Evolutionary conservation across 306 rosid genomes (phyloP), one percentile per base, ranked within the genome.

Genomic region (Psophocarpus tetragonolobus): DNA sequence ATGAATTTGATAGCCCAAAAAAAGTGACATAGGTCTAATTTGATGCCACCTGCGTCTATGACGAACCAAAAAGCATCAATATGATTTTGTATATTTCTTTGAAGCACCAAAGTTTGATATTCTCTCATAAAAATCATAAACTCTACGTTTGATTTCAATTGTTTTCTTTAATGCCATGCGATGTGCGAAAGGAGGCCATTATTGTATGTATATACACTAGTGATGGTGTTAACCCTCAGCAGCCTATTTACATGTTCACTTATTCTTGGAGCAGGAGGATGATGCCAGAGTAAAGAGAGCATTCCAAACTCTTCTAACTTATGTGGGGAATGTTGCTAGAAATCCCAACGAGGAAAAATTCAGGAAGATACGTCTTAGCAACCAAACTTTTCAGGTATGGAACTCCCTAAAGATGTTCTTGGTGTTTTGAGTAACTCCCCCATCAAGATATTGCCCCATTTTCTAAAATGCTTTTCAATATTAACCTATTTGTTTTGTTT

Each of bases 321-420:
- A 91, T 54, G 87, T 95, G 60, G 90, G 93, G 71, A 92, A 95
- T 74, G 96, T 95, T 13, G 96, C 91, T 56, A 87, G 83, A 82
- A 89, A 82, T 82, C 99, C 97, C 0, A 81, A 88, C 53, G 97
- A 89, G 80, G 97, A 92, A 87, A 92, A 87, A 68, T 88, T 83
- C 87, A 85, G 97, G 86, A 95, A 82, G 82, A 95, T 95, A 58
- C 87, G 96, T 63, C 92, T 91, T 44, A 82, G 71, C 81, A 92
- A 95, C 50, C 91, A 88, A 30, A 48, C 87, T 54, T 92, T 89
- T 84, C 91, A 88, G 93, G 97, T 90, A 88, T 84, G 62, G 50
- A 75, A 66, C 35, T 36, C 54, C 38, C 45, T 47, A 30, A 30
- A 21, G 21, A 20, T 12, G 44, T 24, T 17, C 48, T 17, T 41